Evolutionary conservation across 805 yeast species (phyloP), one percentile per base, ranked within the genome.

Genomic region (Lipomyces yamadae): DNA sequence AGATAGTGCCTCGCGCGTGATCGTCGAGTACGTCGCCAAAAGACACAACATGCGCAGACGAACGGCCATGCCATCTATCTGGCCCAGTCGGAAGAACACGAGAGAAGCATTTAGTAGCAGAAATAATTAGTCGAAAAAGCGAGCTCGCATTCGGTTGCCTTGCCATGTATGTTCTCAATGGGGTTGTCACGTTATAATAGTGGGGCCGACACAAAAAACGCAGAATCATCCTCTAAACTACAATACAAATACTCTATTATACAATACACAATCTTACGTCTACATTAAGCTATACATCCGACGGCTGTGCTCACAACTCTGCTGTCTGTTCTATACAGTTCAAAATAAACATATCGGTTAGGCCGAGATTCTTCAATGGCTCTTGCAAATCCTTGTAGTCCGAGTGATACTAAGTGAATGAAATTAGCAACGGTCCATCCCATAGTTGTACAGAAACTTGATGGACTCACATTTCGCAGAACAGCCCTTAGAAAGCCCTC

Each of bases 61-160:
- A n/a, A n/a, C n/a, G n/a, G n/a, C n/a, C n/a, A 35, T 4, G 13
- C 3, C 98, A 2, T 88, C 91, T 58, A 79, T 93, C 75, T 92
- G 97, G 97, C 74, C 74, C 8, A 59, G 75, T n/a, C 58, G 74
- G 35, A 71, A 73, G 56, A 72, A 73, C 55, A 72, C 75, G 13
- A 58, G 74, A 42, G 74, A 72, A 54, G 54, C 65, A 18, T 57
- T 64, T 45, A 52, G 34, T 8, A 52, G 55, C 10, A 29, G 55
- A 32, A 29, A 53, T 48, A 24, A 57, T 45, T 35, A 48, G 24
- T 18, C n/a, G 60, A 34, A 42, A 42, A n/a, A 1, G 18, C 48
- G n/a, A 42, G 2, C n/a, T 42, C 48, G 18, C 3, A 42, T 11
- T 1, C 24, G 10, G 15, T 37, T 11, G 39, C 29, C 24, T n/a